Conservation (phyloP, 805 yeast genomes). For the Metschnikowia baotianmanensis region DNA sequence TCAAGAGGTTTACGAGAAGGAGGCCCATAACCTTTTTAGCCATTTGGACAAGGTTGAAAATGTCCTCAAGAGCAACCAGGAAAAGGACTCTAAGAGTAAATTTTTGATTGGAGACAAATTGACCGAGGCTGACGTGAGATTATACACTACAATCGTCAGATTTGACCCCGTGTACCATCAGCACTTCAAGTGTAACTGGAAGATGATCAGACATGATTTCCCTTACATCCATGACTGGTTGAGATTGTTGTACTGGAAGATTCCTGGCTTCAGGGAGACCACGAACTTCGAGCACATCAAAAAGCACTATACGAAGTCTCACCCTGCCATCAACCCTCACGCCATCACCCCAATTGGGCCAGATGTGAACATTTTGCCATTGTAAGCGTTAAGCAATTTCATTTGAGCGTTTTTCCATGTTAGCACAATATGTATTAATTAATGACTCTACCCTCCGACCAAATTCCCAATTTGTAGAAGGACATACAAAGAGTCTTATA, state of each 20-base stretch:
- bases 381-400: slow-evolving; percentile 1
- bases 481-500: too few relatives aligned
- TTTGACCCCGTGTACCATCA: slow-evolving; percentile 93
- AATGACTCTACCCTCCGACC: too few relatives aligned
- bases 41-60: slow-evolving; percentile 70
- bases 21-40: slow-evolving; percentile 60
- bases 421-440: too few relatives aligned
- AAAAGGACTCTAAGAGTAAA: slow-evolving; percentile 23
- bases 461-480: too few relatives aligned
- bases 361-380: slow-evolving; percentile 60
- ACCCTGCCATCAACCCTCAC: slow-evolving; percentile 72
- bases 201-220: slow-evolving; percentile 74
- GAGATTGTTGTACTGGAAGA: slow-evolving; percentile 76
- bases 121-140: slow-evolving; percentile 89
- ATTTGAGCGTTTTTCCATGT: background rate
- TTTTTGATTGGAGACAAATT: slow-evolving; percentile 58
- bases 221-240: slow-evolving; percentile 82
- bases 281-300: slow-evolving; percentile 90
- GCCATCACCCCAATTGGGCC: slow-evolving; percentile 91
- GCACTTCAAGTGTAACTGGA: slow-evolving; percentile 90
- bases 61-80: slow-evolving; percentile 48
- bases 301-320: slow-evolving; percentile 86
- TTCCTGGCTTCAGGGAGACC: slow-evolving; percentile 70
- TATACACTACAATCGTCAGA: slow-evolving; percentile 83
- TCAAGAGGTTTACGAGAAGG: slow-evolving; percentile 76